Conservation (phyloP, 371 early-diverging fungal genomes). For the Rhizopus delemar region DNA sequence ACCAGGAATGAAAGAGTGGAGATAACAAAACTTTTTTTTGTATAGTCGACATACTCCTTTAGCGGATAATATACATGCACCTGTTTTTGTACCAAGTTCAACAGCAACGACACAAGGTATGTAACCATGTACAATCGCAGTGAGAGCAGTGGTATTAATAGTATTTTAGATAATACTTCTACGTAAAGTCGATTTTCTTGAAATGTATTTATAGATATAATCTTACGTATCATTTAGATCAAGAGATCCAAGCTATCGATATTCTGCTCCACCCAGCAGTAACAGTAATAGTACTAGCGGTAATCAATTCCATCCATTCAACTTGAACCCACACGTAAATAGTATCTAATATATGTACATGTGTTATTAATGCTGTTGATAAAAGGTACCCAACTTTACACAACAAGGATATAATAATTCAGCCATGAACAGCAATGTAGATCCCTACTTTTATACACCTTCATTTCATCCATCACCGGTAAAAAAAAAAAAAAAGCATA, state of each 20-base stretch:
- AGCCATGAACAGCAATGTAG: slow-evolving; percentile 1
- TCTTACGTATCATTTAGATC: not conserved
- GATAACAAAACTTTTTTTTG: not conserved
- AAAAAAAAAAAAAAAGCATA: not conserved
- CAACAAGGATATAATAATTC: slow-evolving; percentile 1
- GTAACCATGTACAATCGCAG: not conserved
- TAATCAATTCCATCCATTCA: slow-evolving; percentile 20
- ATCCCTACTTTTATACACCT: slow-evolving; percentile 15
- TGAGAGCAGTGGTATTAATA: not conserved
- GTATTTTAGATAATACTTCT: not conserved
- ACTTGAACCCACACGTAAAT: slow-evolving; percentile 17
- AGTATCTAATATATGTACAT: not conserved
- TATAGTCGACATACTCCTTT: slow-evolving; percentile 43
- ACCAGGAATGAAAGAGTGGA: not conserved
- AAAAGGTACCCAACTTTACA: slow-evolving; percentile 1
- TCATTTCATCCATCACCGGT: slow-evolving; percentile 1
- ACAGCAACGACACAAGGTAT: slow-evolving; percentile 34
- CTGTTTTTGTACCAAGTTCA: slow-evolving; percentile 66
- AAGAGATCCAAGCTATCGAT: slow-evolving; percentile 6
- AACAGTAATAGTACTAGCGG: slow-evolving; percentile 1
- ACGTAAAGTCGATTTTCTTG: not conserved
- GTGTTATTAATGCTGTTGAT: not conserved
- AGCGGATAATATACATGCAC: slow-evolving; percentile 62
- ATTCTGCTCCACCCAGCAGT: slow-evolving; percentile 4
- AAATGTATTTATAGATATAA: not conserved